Base-by-base conservation (phyloP, 2,329 filamentous ascomycete genomes). In the Xylaria sp. region DNA sequence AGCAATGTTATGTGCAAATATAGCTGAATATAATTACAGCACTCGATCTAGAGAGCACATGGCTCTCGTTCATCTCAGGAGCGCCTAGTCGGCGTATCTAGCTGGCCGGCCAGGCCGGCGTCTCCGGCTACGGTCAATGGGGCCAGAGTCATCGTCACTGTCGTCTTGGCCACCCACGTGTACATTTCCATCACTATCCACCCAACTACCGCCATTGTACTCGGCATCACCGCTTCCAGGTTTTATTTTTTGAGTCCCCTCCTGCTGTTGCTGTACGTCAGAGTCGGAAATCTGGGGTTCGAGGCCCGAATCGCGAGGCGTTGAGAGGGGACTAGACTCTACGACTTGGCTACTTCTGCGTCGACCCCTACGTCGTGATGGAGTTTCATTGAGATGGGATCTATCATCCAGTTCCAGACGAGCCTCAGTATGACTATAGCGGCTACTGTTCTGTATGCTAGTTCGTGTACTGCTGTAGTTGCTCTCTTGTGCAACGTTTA, bases 241-340 rank as follows among this genome's bases (percentile, higher is more conserved):
- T 48, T 64, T 76, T 65, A 55, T 76, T 32, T 59, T 54, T 7
- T 73, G 70, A 4, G 64, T 50, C 39, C 68, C 72, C 23, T 66
- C 69, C 9, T 68, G 70, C 9, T 55, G 58, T 13, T 70, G 71
- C 4, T 68, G 72, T 9, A 58, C 41, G 10, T 77, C 74, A 9
- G 73, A 74, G 46, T 75, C 75, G 6, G 74, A 77, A 7, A 70
- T 44, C 12, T 72, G 71, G n/a, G 66, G 44, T 20, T 66, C 65
- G 15, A 70, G 65, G 5, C 58, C 72, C 23, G 75, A 74, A 52
- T 73, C 73, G 3, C 54, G 66, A 5, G 73, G 74, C 2, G 72
- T 74, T 13, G 77, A 78, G 55, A 78, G 74, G 3, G 77, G 77
- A 66, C 77, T 78, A 5, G 77, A 78, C 57, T 76, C 75, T 18